Base-by-base conservation (phyloP, 306 rosid genomes). In the Cyclanthera cordifolia region DNA sequence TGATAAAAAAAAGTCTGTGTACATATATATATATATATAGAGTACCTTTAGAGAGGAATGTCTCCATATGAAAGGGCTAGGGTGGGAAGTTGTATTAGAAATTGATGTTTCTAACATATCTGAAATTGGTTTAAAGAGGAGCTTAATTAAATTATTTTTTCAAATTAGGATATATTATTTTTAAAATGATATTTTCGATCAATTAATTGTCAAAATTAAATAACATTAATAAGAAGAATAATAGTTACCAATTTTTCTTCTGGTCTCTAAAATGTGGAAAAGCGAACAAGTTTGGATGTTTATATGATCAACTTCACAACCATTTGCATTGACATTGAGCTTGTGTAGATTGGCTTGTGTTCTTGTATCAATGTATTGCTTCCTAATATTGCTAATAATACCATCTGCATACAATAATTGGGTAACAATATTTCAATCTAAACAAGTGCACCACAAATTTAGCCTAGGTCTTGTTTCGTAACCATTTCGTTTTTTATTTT, bases 301-400 rank as follows among this genome's bases (percentile, higher is more conserved):
- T 19, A 5, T n/a, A n/a, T n/a, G 51, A 41, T 61, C 67, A 59
- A 1, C 2, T 20, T 63, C 27, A 1, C 49, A 0, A 34, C 32
- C 30, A 21, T 5, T 20, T 19, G 51, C 69, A 63, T 63, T 63
- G 10, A 63, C 69, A 63, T 63, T 63, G 10, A 63, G 69, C 69
- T 63, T 63, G 32, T 23, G 12, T 12, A 63, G 1, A 63, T 63
- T 63, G 52, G 20, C 69, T 3, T 63, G 69, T 19, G 69, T 63
- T 19, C 69, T 63, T 11, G 69, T 63, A 20, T 63, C 69, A 19
- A 63, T 37, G 20, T 63, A 63, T 20, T 21, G 51, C 21, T 63
- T 63, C 2, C 69, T 41, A 20, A 63, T 20, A 63, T 63, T 63
- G 69, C 34, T 63, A 41, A 63, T 63, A 39, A 63, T 63, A 39